Evolutionary conservation across 331 rosid genomes (phyloP).

Genomic region (Rhamnella rubrinervis): DNA sequence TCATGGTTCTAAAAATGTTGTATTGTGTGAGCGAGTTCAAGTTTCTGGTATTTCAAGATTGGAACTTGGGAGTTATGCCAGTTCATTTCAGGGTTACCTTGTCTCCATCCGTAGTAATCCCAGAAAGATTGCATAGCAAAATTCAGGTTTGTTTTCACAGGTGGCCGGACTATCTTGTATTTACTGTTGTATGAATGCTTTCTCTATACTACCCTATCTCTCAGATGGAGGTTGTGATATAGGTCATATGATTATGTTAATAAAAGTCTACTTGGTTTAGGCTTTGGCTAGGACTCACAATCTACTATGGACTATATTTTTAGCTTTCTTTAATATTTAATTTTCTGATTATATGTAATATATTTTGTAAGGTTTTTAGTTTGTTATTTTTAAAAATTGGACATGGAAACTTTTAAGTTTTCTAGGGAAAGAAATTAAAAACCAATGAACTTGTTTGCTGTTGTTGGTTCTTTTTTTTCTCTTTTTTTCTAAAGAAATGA

Average conservation of each 20-base stretch:
- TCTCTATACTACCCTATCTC: neutral
- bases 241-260: neutral
- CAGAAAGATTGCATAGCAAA: slow-evolving; percentile 53
- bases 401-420: too few relatives aligned
- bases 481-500: too few relatives aligned
- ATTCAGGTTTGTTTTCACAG: slow-evolving; percentile 69
- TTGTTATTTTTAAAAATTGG: too few relatives aligned
- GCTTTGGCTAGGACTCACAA: too few relatives aligned
- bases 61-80: slow-evolving; percentile 67
- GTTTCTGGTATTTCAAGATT: slow-evolving; percentile 62
- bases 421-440: too few relatives aligned
- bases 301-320: too few relatives aligned
- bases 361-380: too few relatives aligned
- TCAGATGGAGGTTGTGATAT: neutral
- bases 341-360: too few relatives aligned
- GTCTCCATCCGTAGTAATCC: slow-evolving; percentile 58
- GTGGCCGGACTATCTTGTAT: slow-evolving; percentile 35
- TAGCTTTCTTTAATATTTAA: too few relatives aligned
- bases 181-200: neutral
- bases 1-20: slow-evolving; percentile 31
- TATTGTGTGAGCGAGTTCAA: slow-evolving; percentile 57
- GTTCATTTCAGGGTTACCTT: slow-evolving; percentile 48
- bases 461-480: too few relatives aligned
- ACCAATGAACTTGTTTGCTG: too few relatives aligned
- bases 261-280: too few relatives aligned